These are phyloP conservation scores for Colletotrichum higginsianum DNA, from an alignment of 2,329 filamentous ascomycete genomes.

Conservation along the genomic window DNA sequence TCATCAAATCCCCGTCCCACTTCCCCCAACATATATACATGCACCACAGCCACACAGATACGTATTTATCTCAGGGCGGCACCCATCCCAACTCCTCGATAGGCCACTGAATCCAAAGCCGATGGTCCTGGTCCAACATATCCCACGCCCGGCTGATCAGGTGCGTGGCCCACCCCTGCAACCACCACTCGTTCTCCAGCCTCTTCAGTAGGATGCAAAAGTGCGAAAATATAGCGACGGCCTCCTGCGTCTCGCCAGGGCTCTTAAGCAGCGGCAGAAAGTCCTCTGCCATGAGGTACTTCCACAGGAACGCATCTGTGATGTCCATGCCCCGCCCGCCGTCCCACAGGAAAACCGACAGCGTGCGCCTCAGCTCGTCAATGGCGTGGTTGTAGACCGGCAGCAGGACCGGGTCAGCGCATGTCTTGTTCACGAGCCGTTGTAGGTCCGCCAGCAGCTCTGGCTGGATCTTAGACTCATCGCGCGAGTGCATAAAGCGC, in stretches of 20 bases:
- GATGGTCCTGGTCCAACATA: constrained; percentile 55
- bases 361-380: constrained; percentile 44
- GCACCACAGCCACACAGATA: background rate
- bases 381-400: constrained; percentile 44
- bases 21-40: background rate
- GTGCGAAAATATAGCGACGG: constrained; percentile 54
- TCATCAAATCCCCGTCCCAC: background rate
- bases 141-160: constrained; percentile 51
- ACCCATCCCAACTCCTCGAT: constrained; percentile 47
- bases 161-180: constrained; percentile 54
- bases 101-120: constrained; percentile 52
- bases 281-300: constrained; percentile 54
- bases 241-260: constrained; percentile 47
- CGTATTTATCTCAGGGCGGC: constrained; percentile 33
- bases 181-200: constrained; percentile 54
- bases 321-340: constrained; percentile 50
- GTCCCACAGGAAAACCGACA: constrained; percentile 41
- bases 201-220: constrained; percentile 53
- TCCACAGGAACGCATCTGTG: constrained; percentile 58
- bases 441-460: constrained; percentile 45
- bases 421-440: constrained; percentile 42
- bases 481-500: constrained; percentile 43
- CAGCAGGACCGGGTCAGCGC: constrained; percentile 43
- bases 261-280: constrained; percentile 53
- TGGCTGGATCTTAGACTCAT: constrained; percentile 30